phyloP scores from a whole-genome alignment of 2,329 filamentous ascomycete species.

The Fusarium falciforme region DNA sequence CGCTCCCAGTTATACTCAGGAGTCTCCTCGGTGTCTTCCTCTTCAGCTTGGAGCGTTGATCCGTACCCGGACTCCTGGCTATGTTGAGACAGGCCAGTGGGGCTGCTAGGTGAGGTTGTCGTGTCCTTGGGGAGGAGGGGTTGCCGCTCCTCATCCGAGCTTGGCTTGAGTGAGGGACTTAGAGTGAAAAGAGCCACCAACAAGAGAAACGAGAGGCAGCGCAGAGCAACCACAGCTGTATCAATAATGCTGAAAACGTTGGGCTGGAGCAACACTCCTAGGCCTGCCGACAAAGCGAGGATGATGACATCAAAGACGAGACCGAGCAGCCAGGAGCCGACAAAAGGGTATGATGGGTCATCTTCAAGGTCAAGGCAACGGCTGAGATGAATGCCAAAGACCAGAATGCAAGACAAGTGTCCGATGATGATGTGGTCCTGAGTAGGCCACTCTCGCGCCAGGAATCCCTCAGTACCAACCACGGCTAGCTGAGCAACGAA shows the following conservation, averaged over 20 bases:
- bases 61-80: slow-evolving; percentile 54
- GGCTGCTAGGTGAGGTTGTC: slow-evolving; percentile 35
- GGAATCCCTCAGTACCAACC: slow-evolving; percentile 52
- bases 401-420: slow-evolving; percentile 69
- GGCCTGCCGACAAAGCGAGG: slow-evolving; percentile 43
- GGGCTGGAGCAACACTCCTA: slow-evolving; percentile 4
- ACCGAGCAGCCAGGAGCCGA: slow-evolving; percentile 70
- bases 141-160: slow-evolving; percentile 67
- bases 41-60: slow-evolving; percentile 52
- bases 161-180: slow-evolving; percentile 34
- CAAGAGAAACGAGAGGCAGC: slow-evolving; percentile 33
- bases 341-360: slow-evolving; percentile 71
- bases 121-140: slow-evolving; percentile 60
- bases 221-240: slow-evolving; percentile 30
- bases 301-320: slow-evolving; percentile 66
- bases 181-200: slow-evolving; percentile 29
- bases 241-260: slow-evolving; percentile 40
- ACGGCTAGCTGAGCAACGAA: slow-evolving; percentile 61
- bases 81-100: slow-evolving; percentile 29
- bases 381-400: slow-evolving; percentile 71
- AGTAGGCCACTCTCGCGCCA: slow-evolving; percentile 53
- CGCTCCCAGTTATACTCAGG: slow-evolving; percentile 67
- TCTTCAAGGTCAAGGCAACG: slow-evolving; percentile 62
- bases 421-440: slow-evolving; percentile 66
- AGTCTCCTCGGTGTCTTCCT: slow-evolving; percentile 51